phyloP scores from a whole-genome alignment of 257 asterid species.

The Solanum sparsipilum region DNA sequence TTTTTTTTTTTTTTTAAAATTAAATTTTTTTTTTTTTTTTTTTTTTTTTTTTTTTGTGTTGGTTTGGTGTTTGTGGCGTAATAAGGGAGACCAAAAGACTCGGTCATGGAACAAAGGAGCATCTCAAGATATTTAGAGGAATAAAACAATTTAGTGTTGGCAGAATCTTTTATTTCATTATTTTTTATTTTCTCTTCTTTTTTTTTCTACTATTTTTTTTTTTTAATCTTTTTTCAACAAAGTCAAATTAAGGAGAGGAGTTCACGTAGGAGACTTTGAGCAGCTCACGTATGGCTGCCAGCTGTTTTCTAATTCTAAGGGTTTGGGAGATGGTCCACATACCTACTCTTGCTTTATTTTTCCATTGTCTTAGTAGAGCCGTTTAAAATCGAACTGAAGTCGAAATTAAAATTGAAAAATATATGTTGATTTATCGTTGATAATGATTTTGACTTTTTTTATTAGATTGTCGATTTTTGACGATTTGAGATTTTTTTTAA shows the following conservation, averaged over 20 bases:
- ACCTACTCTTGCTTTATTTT: background rate
- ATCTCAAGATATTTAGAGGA: slow-evolving; percentile 31
- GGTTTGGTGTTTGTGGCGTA: slow-evolving; percentile 27
- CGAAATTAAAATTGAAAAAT: too few species aligned
- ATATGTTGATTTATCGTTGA: too few species aligned
- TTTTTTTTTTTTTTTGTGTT: background rate
- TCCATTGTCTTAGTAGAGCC: background rate
- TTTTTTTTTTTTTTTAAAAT: too few species aligned
- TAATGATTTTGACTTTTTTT: background rate
- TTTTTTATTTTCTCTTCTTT: background rate
- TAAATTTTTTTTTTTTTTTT: background rate
- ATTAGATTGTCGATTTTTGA: too few species aligned
- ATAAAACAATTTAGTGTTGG: background rate
- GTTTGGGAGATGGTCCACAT: background rate
- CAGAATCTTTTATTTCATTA: background rate
- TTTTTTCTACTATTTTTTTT: background rate
- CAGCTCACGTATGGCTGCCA: slow-evolving; percentile 22
- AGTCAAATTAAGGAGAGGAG: slow-evolving; percentile 13
- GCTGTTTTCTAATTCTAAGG: slow-evolving; percentile 2
- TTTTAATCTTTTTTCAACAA: background rate
- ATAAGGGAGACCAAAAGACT: slow-evolving; percentile 22
- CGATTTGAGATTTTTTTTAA: too few species aligned
- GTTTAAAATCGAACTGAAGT: too few species aligned
- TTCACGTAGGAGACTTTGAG: slow-evolving; percentile 22
- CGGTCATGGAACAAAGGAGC: slow-evolving; percentile 38